These are phyloP conservation scores for Nicotiana sylvestris DNA, from an alignment of 257 asterid genomes.

Conservation along the genomic window DNA sequence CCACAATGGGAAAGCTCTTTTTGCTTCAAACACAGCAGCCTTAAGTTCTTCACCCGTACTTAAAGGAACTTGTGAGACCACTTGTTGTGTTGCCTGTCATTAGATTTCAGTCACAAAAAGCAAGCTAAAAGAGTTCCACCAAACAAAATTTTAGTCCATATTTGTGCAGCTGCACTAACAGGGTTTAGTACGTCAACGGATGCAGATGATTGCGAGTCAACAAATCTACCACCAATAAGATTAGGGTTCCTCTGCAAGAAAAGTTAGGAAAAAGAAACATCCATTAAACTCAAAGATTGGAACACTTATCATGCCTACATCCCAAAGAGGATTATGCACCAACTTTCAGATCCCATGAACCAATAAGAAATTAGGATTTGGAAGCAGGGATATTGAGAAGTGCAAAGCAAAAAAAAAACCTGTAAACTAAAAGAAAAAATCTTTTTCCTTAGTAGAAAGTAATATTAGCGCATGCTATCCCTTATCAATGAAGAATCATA, in stretches of 20 bases:
- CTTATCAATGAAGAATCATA: background rate
- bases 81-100: conserved; percentile 85
- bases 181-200: conserved; percentile 82
- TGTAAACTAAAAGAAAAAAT: background rate
- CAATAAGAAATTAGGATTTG: background rate
- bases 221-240: conserved; percentile 83
- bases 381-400: background rate
- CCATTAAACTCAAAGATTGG: background rate
- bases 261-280: conserved; percentile 2
- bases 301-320: background rate
- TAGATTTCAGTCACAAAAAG: conserved; percentile 6
- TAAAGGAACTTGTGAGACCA: conserved; percentile 79
- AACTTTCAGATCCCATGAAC: background rate
- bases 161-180: conserved; percentile 33
- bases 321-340: background rate
- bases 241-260: conserved; percentile 69
- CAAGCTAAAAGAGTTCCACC: background rate
- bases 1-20: conserved; percentile 79
- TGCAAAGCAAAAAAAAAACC: background rate
- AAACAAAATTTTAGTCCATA: conserved; percentile 10
- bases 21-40: conserved; percentile 82
- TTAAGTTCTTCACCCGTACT: conserved; percentile 80
- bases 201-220: conserved; percentile 64
- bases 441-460: background rate
- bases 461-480: background rate